Evolutionary conservation across 2,329 filamentous ascomycete genomes (phyloP).

Genomic region (Sordariomycetes sp.): DNA sequence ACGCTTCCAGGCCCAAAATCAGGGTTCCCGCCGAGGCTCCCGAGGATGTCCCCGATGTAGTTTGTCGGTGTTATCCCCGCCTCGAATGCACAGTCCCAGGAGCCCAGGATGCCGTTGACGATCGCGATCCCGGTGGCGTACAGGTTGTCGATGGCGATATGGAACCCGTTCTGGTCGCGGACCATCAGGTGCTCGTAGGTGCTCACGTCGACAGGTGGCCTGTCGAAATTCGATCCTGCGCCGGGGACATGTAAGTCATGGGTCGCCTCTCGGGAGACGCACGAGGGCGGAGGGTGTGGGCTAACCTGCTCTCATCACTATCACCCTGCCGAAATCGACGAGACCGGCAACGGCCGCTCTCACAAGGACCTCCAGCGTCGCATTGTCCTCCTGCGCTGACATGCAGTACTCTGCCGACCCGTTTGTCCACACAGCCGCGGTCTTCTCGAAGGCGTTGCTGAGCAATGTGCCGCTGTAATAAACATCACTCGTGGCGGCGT

Average conservation of each 20-base stretch:
- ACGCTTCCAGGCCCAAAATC: background rate
- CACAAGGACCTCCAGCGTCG: constrained; percentile 54
- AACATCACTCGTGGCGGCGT: constrained; percentile 60
- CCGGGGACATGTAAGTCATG: background rate
- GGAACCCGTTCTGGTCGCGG: constrained; percentile 52
- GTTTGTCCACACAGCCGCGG: constrained; percentile 54
- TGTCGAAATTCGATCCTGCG: constrained; percentile 57
- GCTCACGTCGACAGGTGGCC: constrained; percentile 47
- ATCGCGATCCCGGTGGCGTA: constrained; percentile 56
- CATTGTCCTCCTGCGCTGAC: constrained; percentile 64
- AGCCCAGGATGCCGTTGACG: constrained; percentile 48
- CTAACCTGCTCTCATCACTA: constrained; percentile 53
- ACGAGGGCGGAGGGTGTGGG: background rate
- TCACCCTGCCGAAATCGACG: constrained; percentile 56
- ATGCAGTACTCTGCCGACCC: constrained; percentile 58
- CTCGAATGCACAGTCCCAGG: constrained; percentile 50
- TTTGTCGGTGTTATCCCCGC: constrained; percentile 47
- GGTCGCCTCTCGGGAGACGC: background rate
- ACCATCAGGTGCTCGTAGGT: constrained; percentile 50
- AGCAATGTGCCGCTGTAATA: constrained; percentile 57
- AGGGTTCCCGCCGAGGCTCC: constrained; percentile 44
- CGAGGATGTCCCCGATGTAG: constrained; percentile 64
- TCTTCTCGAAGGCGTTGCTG: constrained; percentile 54
- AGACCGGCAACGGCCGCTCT: constrained; percentile 44
- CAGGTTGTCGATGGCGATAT: constrained; percentile 53